phyloP scores from a whole-genome alignment of 345 rosid species.

The Viola odorata region DNA sequence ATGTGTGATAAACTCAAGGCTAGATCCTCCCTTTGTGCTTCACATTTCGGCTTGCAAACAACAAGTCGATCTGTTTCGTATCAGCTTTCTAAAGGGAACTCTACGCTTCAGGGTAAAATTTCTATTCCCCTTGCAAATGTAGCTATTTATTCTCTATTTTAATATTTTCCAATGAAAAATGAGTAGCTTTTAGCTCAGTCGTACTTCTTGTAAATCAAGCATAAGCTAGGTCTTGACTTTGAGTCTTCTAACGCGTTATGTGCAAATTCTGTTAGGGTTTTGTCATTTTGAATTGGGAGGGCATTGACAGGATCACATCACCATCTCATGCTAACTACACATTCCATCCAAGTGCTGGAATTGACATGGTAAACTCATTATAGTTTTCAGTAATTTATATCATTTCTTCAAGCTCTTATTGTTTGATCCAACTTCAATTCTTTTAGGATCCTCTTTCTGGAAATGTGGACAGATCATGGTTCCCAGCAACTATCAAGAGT shows the following conservation, averaged over 20 bases:
- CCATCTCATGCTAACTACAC: slow-evolving; percentile 73
- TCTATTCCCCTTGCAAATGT: no score
- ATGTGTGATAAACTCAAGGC: no score
- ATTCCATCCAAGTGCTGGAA: slow-evolving; percentile 78
- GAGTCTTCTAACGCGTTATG: no score
- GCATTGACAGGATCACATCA: slow-evolving; percentile 76
- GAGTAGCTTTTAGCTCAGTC: no score
- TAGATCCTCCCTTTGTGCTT: no score
- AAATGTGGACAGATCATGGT: slow-evolving; percentile 68
- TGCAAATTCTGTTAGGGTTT: slow-evolving; percentile 55
- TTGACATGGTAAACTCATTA: slow-evolving; percentile 80
- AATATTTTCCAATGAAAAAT: neutral
- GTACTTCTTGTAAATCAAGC: no score
- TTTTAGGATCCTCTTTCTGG: neutral
- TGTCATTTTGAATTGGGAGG: slow-evolving; percentile 93
- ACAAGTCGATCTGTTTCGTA: no score
- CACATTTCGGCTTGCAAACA: no score
- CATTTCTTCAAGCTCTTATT: neutral
- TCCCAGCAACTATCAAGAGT: slow-evolving; percentile 66
- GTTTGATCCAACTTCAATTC: neutral
- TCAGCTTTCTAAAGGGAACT: slow-evolving; percentile 59
- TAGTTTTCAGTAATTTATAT: neutral
- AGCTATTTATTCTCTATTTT: no score
- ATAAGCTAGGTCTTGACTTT: no score
- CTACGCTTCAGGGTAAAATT: slow-evolving; percentile 61